Conservation (phyloP, 176 grass and related monocot genomes). For the Lolium rigidum region DNA sequence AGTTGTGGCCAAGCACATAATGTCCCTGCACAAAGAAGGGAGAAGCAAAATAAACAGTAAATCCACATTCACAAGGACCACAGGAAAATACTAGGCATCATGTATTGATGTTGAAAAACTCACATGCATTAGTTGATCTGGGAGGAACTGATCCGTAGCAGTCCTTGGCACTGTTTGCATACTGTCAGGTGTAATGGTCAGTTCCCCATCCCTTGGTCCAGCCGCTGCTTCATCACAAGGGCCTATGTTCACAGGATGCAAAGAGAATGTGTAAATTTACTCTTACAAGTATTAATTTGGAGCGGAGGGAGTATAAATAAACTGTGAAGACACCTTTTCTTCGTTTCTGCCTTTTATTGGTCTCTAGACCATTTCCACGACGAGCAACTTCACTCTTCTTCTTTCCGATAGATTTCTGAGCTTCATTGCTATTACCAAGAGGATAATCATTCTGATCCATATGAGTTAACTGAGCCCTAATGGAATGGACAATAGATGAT, state of each 20-base stretch:
- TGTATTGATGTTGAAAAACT: constrained; percentile 31
- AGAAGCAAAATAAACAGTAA: constrained; percentile 26
- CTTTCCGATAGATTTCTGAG: constrained; percentile 55
- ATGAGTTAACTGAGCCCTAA: constrained; percentile 52
- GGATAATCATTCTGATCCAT: constrained; percentile 54
- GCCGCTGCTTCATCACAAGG: constrained; percentile 51
- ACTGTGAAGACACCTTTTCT: constrained; percentile 62
- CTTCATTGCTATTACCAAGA: constrained; percentile 51
- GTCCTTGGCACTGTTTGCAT: constrained; percentile 55
- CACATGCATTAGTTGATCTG: constrained; percentile 78
- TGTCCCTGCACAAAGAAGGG: constrained; percentile 59
- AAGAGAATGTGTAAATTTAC: constrained; percentile 29
- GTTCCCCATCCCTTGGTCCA: constrained; percentile 57
- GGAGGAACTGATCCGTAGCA: constrained; percentile 66
- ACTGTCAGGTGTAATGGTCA: constrained; percentile 51
- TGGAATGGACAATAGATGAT: constrained; percentile 52
- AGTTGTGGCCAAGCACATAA: constrained; percentile 74
- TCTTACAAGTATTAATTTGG: background rate
- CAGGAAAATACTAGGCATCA: constrained; percentile 14
- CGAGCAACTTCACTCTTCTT: constrained; percentile 60
- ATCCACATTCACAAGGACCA: background rate
- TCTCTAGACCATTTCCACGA: constrained; percentile 53
- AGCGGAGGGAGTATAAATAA: constrained; percentile 30
- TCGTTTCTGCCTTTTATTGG: constrained; percentile 68
- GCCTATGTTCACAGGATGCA: constrained; percentile 20